Evolutionary conservation across 768 basidiomycete genomes (phyloP), one percentile per base, ranked within the genome.

Genomic region (Lactifluus volemus): DNA sequence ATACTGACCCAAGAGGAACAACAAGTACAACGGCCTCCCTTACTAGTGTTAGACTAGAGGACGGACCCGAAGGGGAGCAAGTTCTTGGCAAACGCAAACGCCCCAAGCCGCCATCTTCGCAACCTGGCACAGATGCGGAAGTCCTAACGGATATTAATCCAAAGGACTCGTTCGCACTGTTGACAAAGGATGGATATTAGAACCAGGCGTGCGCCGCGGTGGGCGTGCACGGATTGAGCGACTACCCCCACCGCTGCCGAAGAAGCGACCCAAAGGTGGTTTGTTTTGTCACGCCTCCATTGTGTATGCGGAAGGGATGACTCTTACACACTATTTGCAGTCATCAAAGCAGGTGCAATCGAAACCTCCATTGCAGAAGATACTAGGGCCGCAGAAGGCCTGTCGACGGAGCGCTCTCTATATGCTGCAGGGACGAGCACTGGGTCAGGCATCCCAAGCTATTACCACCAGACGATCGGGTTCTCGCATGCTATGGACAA

Each of bases 151-250:
- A 84, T 45, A 83, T 95, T 36, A 88, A 87, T 68, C 79, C 81
- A 47, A 80, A 82, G 57, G 81, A 81, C 47, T 86, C 85, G 19
- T 97, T 96, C 77, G 81, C 77, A 68, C 73, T 86, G 73, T 96
- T 73, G 86, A 97, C 60, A 76, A 78, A 25, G 93, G 93, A 0
- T 95, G 92, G 92, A 90, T 96, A 8, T 73, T 95, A 14, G 89
- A 91, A 25, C 76, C 83, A 2, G 89, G 87, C 38, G 81, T 84
- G 54, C 81, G 83, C 65, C 79, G 92, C 36, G 81, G 84, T 34
- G 83, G 84, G 21, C 75, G 88, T 14, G 70, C 73, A 21, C 68
- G 76, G 14, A 63, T 78, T 10, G 82, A 84, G 29, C 74, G 77
- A 42, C 72, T 70, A n/a, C 67, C 70, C 4, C 63, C 76, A 34